These are phyloP conservation scores for Venustampulla echinocandica DNA, from an alignment of 495 filamentous ascomycete genomes.

Conservation along the genomic window DNA sequence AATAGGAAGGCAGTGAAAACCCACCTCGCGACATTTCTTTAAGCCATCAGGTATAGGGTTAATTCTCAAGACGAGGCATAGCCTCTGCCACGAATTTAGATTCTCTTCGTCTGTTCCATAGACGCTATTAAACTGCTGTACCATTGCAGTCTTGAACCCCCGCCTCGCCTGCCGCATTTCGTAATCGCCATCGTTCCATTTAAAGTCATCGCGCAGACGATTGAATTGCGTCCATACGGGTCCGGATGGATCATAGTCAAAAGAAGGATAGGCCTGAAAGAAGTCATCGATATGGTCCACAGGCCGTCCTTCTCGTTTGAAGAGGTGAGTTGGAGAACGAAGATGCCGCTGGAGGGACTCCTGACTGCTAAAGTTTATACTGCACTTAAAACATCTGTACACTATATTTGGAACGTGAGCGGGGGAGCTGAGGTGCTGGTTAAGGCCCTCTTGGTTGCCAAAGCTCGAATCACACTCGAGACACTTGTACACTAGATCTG, in stretches of 20 bases:
- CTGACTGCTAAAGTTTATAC: no score
- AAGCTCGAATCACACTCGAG: no score
- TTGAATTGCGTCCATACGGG: not conserved
- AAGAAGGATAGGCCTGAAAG: not conserved
- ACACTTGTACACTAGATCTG: no score
- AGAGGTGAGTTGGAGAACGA: no score
- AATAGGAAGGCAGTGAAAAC: slow-evolving; percentile 2
- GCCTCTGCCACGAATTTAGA: slow-evolving; percentile 6
- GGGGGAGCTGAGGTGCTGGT: no score
- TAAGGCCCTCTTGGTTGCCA: no score
- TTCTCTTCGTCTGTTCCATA: slow-evolving; percentile 8
- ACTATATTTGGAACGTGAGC: no score
- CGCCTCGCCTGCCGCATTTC: slow-evolving; percentile 1
- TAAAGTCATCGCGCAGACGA: not conserved
- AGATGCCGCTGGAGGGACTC: no score
- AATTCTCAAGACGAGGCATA: slow-evolving; percentile 4
- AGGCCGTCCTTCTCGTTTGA: not conserved
- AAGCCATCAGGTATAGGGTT: slow-evolving; percentile 5
- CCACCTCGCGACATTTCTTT: slow-evolving; percentile 6
- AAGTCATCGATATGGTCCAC: not conserved
- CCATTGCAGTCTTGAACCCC: slow-evolving; percentile 4
- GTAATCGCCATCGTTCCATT: not conserved
- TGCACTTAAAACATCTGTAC: no score
- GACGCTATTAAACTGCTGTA: slow-evolving; percentile 2
- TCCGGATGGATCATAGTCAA: not conserved